phyloP scores from a whole-genome alignment of 2,329 filamentous ascomycete genomes.

The Aspergillus ibericus region DNA sequence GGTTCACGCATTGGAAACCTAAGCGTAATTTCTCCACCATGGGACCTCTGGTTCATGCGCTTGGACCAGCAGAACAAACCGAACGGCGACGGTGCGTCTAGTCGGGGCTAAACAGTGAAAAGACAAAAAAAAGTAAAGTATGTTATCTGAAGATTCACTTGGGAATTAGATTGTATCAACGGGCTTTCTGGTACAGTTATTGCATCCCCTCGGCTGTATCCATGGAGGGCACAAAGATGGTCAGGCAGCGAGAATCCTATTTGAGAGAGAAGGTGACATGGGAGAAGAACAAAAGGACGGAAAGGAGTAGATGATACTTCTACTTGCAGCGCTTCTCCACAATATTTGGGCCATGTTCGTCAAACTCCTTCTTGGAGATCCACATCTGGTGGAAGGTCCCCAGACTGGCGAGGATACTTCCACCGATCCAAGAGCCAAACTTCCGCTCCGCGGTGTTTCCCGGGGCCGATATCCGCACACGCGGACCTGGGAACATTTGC shows the following conservation, averaged over 20 bases:
- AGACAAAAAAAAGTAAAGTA: not conserved
- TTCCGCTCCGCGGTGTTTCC: slow-evolving; percentile 84
- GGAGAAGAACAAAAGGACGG: not conserved
- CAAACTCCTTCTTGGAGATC: slow-evolving; percentile 96
- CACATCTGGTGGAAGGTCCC: slow-evolving; percentile 99
- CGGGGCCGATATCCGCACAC: slow-evolving; percentile 85
- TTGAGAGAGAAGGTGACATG: not conserved
- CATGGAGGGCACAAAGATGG: not conserved
- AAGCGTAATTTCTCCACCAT: not conserved
- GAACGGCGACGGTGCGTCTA: not conserved
- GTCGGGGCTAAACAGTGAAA: not conserved
- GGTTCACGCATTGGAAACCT: not conserved
- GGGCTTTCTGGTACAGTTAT: no score
- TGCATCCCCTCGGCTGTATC: not conserved
- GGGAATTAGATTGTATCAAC: not conserved
- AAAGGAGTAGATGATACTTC: slow-evolving; percentile 14
- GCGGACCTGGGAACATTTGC: slow-evolving; percentile 76
- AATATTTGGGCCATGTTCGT: slow-evolving; percentile 86
- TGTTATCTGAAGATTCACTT: not conserved
- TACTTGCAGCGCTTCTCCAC: slow-evolving; percentile 97
- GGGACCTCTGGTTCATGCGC: not conserved
- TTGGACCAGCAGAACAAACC: not conserved
- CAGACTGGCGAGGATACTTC: slow-evolving; percentile 90
- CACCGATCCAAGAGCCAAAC: slow-evolving; percentile 94
- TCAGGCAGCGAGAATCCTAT: not conserved